Evolutionary conservation across 176 grass and related monocot species (phyloP).

Genomic region (Thalia dealbata): DNA sequence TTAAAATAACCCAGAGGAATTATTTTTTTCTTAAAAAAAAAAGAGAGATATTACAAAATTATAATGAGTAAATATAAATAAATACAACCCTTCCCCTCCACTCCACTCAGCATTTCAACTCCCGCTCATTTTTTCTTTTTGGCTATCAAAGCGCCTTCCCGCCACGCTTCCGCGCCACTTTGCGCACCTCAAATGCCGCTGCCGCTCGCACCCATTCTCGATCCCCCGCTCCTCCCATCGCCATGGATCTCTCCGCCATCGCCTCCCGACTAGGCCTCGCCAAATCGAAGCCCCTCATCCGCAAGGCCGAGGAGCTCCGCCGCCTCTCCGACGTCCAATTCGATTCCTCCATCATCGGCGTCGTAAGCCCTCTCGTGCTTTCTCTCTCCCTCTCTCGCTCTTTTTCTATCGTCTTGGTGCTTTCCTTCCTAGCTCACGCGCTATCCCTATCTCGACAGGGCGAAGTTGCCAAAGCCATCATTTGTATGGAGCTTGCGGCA

Average conservation of each 20-base stretch:
- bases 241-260: conserved; percentile 79
- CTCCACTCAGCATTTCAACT: too few relatives aligned
- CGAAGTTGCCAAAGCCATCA: conserved; percentile 92
- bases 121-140: conserved; percentile 2
- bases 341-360: conserved; percentile 79
- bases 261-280: conserved; percentile 59
- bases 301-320: conserved; percentile 87
- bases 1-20: too few relatives aligned
- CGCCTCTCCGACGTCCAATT: conserved; percentile 77
- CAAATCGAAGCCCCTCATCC: conserved; percentile 39
- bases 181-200: conserved; percentile 19
- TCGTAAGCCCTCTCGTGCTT: conserved; percentile 18
- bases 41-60: too few relatives aligned
- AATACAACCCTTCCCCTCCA: too few relatives aligned
- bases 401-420: background rate
- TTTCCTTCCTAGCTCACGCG: background rate
- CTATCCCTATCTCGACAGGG: conserved; percentile 28
- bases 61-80: too few relatives aligned
- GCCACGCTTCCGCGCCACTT: conserved; percentile 16
- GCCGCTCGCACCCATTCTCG: background rate
- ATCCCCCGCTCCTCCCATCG: background rate
- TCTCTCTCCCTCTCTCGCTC: background rate
- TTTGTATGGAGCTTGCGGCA: conserved; percentile 82
- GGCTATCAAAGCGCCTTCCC: conserved; percentile 15
- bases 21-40: too few relatives aligned